Evolutionary conservation across 768 basidiomycete species (phyloP), one percentile per base, ranked within the genome.

Genomic region (Megacollybia marginata): DNA sequence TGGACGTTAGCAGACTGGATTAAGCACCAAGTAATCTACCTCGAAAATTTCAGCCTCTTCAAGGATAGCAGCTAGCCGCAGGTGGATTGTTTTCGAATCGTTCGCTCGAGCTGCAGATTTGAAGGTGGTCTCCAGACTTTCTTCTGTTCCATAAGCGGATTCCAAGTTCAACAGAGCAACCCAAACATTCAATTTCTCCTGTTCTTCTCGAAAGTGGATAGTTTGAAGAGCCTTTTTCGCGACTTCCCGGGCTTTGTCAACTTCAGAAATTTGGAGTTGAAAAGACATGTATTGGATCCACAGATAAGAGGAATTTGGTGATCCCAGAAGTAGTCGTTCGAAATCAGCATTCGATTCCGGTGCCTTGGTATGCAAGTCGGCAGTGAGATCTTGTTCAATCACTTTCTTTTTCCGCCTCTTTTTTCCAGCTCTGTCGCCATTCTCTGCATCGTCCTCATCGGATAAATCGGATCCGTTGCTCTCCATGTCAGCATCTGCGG

Each of bases 201-300:
- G 83, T 66, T 99, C 96, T 66, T 99, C 96, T 40, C 95, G 80
- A 73, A 95, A 97, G 61, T 77, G 87, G 68, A 99, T 98, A 10
- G 85, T 85, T 53, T 79, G 73, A 42, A 97, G 72, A 5, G 93
- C 95, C 19, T 90, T 82, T 48, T 80, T 78, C 44, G 83, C 94
- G 47, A 93, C 83, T 62, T 88, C 84, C 42, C 92, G 79, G 12
- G 95, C 96, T 66, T 94, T 96, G 59, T 93, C 94, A 49, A 96
- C 72, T 67, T 99, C 95, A 31, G 94, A 91, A n/a, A 99, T 78
- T 56, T 92, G 92, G 10, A 98, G 73, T 59, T 94, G 92, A 80
- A 97, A 95, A 9, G 96, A 95, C 92, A 99, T 98, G 65, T 93
- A 99, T 65, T 97, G 94, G 51, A 99, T 85, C 96, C 96, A 99